These are phyloP conservation scores for Inga leiocalycina DNA, from an alignment of 306 rosid genomes.

Conservation along the genomic window DNA sequence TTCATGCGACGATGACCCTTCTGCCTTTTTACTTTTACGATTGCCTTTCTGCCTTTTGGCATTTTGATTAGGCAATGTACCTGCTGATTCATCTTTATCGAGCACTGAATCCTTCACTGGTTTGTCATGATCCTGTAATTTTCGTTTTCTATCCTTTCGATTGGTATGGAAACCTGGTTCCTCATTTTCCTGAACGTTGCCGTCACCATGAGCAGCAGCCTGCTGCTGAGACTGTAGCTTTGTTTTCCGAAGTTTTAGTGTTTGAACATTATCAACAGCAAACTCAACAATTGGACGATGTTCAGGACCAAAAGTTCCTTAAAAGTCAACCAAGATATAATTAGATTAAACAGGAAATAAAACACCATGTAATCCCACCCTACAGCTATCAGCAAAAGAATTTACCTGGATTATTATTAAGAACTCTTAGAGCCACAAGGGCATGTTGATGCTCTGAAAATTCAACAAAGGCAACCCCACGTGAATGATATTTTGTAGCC, in stretches of 20 bases:
- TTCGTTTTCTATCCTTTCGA: constrained; percentile 50
- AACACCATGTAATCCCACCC: background rate
- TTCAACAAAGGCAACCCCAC: constrained; percentile 94
- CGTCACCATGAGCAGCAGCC: constrained; percentile 29
- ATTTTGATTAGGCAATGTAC: constrained; percentile 34
- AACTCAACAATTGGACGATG: constrained; percentile 97
- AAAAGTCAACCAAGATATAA: constrained; percentile 30
- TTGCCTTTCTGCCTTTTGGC: constrained; percentile 58
- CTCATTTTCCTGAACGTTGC: constrained; percentile 16
- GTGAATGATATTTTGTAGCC: constrained; percentile 60
- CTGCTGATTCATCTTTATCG: constrained; percentile 37
- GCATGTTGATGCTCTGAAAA: constrained; percentile 97
- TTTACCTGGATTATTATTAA: constrained; percentile 94
- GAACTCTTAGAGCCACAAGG: constrained; percentile 93
- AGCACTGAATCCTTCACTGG: constrained; percentile 34
- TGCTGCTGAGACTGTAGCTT: constrained; percentile 60
- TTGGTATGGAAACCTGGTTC: constrained; percentile 38
- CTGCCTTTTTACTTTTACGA: constrained; percentile 31
- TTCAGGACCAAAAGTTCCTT: constrained; percentile 90
- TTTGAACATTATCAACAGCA: constrained; percentile 85
- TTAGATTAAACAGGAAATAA: constrained; percentile 8
- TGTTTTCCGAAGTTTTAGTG: constrained; percentile 61
- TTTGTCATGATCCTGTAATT: constrained; percentile 44
- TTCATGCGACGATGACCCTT: constrained; percentile 6
- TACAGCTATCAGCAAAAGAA: constrained; percentile 21